Evolutionary conservation across 2,329 filamentous ascomycete species (phyloP).

Genomic region (Penicillium sp.): DNA sequence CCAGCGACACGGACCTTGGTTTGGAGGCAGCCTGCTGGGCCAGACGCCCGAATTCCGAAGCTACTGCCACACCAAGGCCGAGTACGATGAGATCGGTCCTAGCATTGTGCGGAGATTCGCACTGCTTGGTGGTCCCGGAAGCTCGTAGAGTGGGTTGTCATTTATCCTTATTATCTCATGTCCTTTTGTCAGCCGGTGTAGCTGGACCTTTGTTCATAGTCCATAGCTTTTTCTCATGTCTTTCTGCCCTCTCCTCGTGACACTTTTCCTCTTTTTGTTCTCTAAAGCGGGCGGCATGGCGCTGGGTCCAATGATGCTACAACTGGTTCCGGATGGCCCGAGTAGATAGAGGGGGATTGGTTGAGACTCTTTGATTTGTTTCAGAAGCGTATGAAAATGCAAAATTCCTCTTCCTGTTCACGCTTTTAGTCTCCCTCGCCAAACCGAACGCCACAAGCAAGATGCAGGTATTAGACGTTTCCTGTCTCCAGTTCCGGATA

Average conservation of each 20-base stretch:
- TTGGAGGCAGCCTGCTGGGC: conserved; percentile 91
- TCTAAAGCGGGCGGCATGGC: conserved; percentile 16
- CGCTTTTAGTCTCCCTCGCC: not conserved
- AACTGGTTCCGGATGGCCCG: conserved; percentile 7
- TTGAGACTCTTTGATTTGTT: conserved; percentile 9
- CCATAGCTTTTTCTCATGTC: conserved; percentile 17
- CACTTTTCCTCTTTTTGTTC: conserved; percentile 9
- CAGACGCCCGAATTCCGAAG: conserved; percentile 98
- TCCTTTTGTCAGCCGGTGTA: conserved; percentile 23
- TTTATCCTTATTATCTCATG: conserved; percentile 16
- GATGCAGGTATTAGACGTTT: conserved; percentile 6
- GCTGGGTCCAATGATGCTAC: conserved; percentile 15
- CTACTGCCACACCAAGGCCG: conserved; percentile 89
- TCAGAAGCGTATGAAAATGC: conserved; percentile 19
- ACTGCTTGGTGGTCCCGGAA: conserved; percentile 83
- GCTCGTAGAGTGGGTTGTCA: conserved; percentile 34
- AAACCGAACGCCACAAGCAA: conserved; percentile 6
- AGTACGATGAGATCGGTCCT: conserved; percentile 94
- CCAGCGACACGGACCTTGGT: conserved; percentile 97
- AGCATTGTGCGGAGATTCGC: conserved; percentile 95
- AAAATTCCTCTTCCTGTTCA: conserved; percentile 5
- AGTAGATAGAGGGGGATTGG: conserved; percentile 17
- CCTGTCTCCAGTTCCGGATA: not conserved
- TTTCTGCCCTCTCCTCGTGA: conserved; percentile 10
- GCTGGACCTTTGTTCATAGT: conserved; percentile 33